Evolutionary conservation across 768 basidiomycete genomes (phyloP).

Genomic region (Paxillus ammoniavirescens): DNA sequence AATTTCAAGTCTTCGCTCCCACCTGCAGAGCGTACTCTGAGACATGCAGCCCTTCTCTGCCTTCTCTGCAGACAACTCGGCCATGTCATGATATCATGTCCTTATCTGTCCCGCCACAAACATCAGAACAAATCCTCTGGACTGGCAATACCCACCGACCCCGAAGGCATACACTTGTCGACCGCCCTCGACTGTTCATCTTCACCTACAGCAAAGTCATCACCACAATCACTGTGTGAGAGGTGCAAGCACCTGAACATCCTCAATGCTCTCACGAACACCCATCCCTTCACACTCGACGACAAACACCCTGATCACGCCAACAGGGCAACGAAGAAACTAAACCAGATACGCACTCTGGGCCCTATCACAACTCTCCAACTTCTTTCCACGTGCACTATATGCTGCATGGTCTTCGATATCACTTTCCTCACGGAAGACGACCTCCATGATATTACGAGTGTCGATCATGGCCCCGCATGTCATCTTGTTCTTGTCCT

Average conservation of each 20-base stretch:
- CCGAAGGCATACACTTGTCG: neutral
- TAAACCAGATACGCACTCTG: neutral
- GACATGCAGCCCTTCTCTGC: slow-evolving; percentile 3
- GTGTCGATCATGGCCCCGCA: neutral
- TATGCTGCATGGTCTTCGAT: slow-evolving; percentile 14
- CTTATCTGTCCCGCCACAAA: neutral
- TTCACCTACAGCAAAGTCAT: neutral
- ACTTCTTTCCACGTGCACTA: slow-evolving; percentile 7
- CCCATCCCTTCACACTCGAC: slow-evolving; percentile 1
- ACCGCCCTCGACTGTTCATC: neutral
- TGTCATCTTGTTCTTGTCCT: neutral
- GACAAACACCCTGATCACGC: neutral
- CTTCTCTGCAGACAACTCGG: slow-evolving; percentile 9
- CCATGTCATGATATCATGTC: slow-evolving; percentile 5
- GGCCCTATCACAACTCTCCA: slow-evolving; percentile 2
- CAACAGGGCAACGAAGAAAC: neutral
- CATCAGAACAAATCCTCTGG: neutral
- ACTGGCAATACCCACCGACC: neutral
- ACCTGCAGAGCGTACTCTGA: no score
- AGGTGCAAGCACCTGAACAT: slow-evolving; percentile 1
- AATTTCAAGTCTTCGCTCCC: no score
- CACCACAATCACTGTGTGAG: neutral
- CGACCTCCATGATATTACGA: neutral
- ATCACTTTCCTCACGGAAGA: neutral
- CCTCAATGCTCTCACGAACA: neutral